Conservation (phyloP, 345 rosid species). For the Bruguiera parviflora region DNA sequence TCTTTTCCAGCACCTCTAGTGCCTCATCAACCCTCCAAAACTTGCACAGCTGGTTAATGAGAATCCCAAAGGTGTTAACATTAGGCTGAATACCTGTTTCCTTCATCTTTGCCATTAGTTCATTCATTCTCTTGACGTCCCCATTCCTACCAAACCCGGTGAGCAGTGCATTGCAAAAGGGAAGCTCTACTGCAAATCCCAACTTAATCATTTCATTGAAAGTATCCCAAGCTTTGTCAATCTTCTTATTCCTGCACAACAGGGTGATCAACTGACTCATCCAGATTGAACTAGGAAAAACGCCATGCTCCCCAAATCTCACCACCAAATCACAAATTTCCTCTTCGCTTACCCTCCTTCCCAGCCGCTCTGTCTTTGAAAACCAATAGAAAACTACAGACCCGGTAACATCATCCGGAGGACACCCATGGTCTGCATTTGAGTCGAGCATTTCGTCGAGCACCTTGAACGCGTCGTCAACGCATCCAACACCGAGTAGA, state of each 20-base stretch:
- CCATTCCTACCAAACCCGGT: slow-evolving; percentile 45
- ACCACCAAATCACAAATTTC: slow-evolving; percentile 40
- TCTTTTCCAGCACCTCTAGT: slow-evolving; percentile 45
- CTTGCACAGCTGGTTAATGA: slow-evolving; percentile 61
- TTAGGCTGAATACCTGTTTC: slow-evolving; percentile 46
- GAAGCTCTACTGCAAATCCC: slow-evolving; percentile 41
- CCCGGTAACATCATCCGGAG: slow-evolving; percentile 45
- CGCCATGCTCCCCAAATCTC: slow-evolving; percentile 41
- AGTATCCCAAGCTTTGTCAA: slow-evolving; percentile 44
- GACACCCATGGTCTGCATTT: slow-evolving; percentile 25
- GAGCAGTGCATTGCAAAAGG: slow-evolving; percentile 64
- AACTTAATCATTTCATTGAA: slow-evolving; percentile 40
- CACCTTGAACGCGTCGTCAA: slow-evolving; percentile 58
- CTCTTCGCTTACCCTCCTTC: slow-evolving; percentile 32
- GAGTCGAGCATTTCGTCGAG: slow-evolving; percentile 79
- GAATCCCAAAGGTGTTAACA: slow-evolving; percentile 62
- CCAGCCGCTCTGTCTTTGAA: slow-evolving; percentile 23
- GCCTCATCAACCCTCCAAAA: slow-evolving; percentile 59
- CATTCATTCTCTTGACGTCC: slow-evolving; percentile 52
- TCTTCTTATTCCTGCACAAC: slow-evolving; percentile 40
- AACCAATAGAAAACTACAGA: slow-evolving; percentile 42
- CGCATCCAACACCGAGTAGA: slow-evolving; percentile 34
- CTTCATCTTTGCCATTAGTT: slow-evolving; percentile 50
- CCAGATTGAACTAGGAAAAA: slow-evolving; percentile 48
- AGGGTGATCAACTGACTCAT: slow-evolving; percentile 42